A percentile compares a stretch with the other conserved stretches of the same genome.
These are phyloP conservation scores for Venturia carpophila DNA, from an alignment of 2,329 filamentous ascomycete genomes.

Conservation along the genomic window DNA sequence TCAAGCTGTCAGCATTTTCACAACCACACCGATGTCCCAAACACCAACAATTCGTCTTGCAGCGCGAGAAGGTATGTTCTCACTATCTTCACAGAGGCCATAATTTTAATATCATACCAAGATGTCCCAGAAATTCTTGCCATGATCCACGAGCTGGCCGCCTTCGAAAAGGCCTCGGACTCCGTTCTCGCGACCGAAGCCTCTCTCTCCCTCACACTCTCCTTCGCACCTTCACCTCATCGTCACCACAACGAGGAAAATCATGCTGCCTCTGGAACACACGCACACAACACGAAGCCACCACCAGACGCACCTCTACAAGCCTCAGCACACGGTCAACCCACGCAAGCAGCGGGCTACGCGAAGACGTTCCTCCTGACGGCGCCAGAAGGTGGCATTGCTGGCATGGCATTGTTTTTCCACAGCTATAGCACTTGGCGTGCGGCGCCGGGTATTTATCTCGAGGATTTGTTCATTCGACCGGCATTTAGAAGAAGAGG, in stretches of 20 bases:
- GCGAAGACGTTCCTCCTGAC: slow-evolving; percentile 68
- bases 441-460: slow-evolving; percentile 74
- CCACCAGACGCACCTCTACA: background rate
- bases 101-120: slow-evolving; percentile 30
- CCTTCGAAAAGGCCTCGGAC: slow-evolving; percentile 72
- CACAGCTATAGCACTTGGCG: slow-evolving; percentile 96
- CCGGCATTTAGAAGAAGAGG: slow-evolving; percentile 63
- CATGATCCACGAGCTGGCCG: slow-evolving; percentile 77
- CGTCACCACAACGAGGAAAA: slow-evolving; percentile 9
- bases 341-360: slow-evolving; percentile 48
- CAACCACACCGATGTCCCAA: slow-evolving; percentile 23
- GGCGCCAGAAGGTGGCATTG: slow-evolving; percentile 40
- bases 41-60: slow-evolving; percentile 49
- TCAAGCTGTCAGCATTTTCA: background rate
- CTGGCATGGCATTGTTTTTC: slow-evolving; percentile 84
- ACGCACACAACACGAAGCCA: slow-evolving; percentile 23
- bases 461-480: slow-evolving; percentile 86
- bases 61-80: slow-evolving; percentile 38
- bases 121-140: slow-evolving; percentile 75
- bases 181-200: slow-evolving; percentile 71
- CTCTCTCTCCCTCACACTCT: slow-evolving; percentile 65
- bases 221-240: slow-evolving; percentile 51
- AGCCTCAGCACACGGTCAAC: slow-evolving; percentile 2
- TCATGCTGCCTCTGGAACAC: slow-evolving; percentile 29
- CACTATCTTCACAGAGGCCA: background rate